Base-by-base conservation (phyloP, 805 yeast genomes). In the Starmerella bombi region DNA sequence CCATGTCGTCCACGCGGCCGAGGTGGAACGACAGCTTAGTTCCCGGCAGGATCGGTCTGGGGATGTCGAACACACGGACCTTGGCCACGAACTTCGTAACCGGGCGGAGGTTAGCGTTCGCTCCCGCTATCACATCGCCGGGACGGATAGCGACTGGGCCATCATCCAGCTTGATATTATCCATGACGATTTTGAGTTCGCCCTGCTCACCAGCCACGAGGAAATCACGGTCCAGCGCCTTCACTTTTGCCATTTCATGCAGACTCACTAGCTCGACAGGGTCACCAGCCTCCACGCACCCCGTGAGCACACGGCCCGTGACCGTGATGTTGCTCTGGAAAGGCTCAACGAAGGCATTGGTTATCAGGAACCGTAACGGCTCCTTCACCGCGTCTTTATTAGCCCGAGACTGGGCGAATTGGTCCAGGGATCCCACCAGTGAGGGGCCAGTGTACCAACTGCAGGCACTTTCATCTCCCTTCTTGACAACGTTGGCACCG, bases 1-100 rank as follows among this genome's bases (percentile, higher is more conserved):
- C 84, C 1, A 91, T 82, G 32, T 74, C 72, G 32, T 77, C 74
- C 20, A 74, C 68, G 42, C 82, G 76, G 46, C 86, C 85, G 45
- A 86, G 69, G 60, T 85, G 84, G 38, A 83, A 58, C 31, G 83
- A 71, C 48, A 84, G 69, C 31, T 86, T 78, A 0, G 93, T 69
- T 6, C 96, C 95, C 12, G 78, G 75, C 31, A 85, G 61, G 34
- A 85, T 59, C 0, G 95, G 95, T 48, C 81, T 68, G 27, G 67
- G 67, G 52, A 75, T 56, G 42, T 79, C 79, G 50, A 88, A 88
- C 4, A 78, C 64, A 31, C 69, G 63, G 32, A 83, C 56, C 40
- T 75, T 71, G 34, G 80, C 73, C n/a, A 60, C 59, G 46, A 74
- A 69, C 37, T 63, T 66, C 37, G 66, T 67, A 2, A 67, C 65